Percentiles rank a stretch among this genome's conserved stretches.
These are phyloP conservation scores for Cryptosporidium baileyi DNA, from an alignment of 169 alveolate genomes.

Conservation along the genomic window DNA sequence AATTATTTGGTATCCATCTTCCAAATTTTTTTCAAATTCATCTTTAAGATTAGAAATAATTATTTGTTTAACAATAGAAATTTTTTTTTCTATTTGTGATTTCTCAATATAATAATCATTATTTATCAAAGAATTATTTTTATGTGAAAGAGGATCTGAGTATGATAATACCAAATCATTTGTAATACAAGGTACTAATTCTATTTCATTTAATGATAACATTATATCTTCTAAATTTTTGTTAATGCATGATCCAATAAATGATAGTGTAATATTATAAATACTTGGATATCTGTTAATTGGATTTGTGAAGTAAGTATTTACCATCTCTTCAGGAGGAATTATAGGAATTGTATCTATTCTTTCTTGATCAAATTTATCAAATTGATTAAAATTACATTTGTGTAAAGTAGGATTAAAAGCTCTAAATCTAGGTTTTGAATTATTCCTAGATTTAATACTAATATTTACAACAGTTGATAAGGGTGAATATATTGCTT, in stretches of 20 bases:
- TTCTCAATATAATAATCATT: not conserved
- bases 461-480: slow-evolving; percentile 14
- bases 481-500: slow-evolving; percentile 1
- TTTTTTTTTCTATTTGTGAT: not conserved
- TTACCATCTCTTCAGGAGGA: slow-evolving; percentile 68
- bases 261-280: slow-evolving; percentile 12
- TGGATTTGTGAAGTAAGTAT: slow-evolving; percentile 42
- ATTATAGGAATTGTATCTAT: slow-evolving; percentile 31
- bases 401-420: slow-evolving; percentile 28
- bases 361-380: not conserved
- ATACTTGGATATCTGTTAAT: slow-evolving; percentile 12
- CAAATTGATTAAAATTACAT: not conserved
- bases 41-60: no score
- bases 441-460: not conserved
- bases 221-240: not conserved
- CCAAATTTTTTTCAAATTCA: no score
- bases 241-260: slow-evolving; percentile 35
- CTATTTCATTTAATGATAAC: slow-evolving; percentile 8
- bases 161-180: slow-evolving; percentile 44
- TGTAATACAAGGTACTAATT: slow-evolving; percentile 33
- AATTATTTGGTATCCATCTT: no score
- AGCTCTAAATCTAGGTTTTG: not conserved
- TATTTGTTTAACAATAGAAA: no score
- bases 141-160: slow-evolving; percentile 39
- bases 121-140: not conserved